Evolutionary conservation across 2,329 filamentous ascomycete genomes (phyloP), one percentile per base, ranked within the genome.

Genomic region (Penicillium oxalicum): DNA sequence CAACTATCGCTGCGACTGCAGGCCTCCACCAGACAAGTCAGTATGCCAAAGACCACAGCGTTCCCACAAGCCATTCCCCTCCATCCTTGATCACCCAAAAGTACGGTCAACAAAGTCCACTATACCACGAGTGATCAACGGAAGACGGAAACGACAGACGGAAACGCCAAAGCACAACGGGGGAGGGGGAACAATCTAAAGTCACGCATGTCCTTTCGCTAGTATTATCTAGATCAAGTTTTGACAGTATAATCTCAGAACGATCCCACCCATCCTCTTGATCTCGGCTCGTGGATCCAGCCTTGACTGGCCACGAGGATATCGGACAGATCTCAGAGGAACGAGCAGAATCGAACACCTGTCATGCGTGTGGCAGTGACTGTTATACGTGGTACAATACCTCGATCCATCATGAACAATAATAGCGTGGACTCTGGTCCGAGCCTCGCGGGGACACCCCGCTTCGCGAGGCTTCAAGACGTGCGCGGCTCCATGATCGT

Each of bases 211-310:
- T 88, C 82, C 85, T 88, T 88, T 84, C 86, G 85, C 85, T 87
- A 83, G 83, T 78, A 87, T 87, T 87, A 84, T 83, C 82, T 83
- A 86, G 83, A 86, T 87, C 84, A 88, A 88, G 84, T 88, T 87
- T 78, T 74, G 73, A 78, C 83, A 83, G 83, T 87, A 84, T 86
- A 73, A 79, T 87, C 83, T 86, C 82, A 86, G 82, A 84, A 74
- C 75, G 63, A 64, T 56, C 59, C 43, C 53, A 48, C 36, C 46
- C 42, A 28, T 66, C 27, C 29, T 33, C 13, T 5, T 11, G 29
- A 57, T 61, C 59, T 56, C 60, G 47, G 47, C 8, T 9, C 32
- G 9, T 33, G 26, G 27, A 35, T 5, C 55, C 45, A 50, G 47
- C 35, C 34, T 36, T 43, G 27, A 34, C 36, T 44, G 40, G 24